Evolutionary conservation across 2,329 filamentous ascomycete species (phyloP), one percentile per base, ranked within the genome.

Genomic region (Fusarium heterosporum): DNA sequence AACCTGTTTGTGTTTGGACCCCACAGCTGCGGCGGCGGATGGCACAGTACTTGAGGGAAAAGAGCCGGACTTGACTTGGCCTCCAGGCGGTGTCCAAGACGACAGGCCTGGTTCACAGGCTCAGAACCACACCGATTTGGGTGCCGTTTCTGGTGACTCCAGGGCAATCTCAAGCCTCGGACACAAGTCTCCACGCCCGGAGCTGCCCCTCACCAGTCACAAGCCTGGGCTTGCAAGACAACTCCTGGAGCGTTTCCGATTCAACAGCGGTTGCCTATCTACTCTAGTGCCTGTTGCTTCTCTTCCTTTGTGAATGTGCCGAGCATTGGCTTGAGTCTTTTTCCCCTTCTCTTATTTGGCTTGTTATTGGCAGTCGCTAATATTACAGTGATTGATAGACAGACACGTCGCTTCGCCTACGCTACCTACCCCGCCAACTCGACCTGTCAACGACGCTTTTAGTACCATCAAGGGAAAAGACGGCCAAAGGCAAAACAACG

Each of bases 181-280:
- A 19, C 30, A 19, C 43, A 40, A 39, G 52, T 49, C 30, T 32
- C 28, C 55, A 42, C 30, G 49, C 54, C 40, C 28, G 32, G 26
- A 40, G 30, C 22, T 66, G 64, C 63, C 64, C 63, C 63, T 67
- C 63, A 59, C 45, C 39, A 56, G 49, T 63, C 63, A 54, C 45
- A 50, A 46, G 52, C 57, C 62, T 48, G 56, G 39, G 42, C 47
- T 50, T 30, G 36, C 34, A 40, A 50, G 42, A 52, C 38, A 62
- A 40, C 38, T 29, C 43, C 41, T 55, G 45, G 49, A 59, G 25
- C 40, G 42, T 47, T 63, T 64, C 49, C 58, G 60, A 59, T 60
- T 55, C 63, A 67, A 45, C 29, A 45, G 52, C 28, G 36, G 47
- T 42, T 63, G 36, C 40, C 9, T 34, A 13, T 34, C 11, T 32